phyloP scores from a whole-genome alignment of 208 protist species.

The Crithidia bombi region DNA sequence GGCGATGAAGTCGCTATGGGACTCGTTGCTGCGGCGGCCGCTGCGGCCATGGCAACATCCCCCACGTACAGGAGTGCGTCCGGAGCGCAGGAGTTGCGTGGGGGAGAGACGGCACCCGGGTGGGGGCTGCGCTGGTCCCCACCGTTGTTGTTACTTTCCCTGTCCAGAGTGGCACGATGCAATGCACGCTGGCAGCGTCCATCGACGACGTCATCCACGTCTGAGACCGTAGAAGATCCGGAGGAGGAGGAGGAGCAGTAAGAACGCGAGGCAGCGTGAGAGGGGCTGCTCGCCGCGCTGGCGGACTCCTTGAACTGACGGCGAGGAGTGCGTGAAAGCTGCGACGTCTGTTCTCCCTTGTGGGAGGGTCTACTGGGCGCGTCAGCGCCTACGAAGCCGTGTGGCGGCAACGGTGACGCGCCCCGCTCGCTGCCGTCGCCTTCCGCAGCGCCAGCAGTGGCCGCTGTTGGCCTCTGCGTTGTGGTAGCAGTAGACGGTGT shows the following conservation, averaged over 20 bases:
- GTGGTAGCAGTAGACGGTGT: not conserved
- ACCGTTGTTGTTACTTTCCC: not conserved
- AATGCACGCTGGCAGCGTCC: not conserved
- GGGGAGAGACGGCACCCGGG: conserved; percentile 7
- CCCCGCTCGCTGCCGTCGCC: not conserved
- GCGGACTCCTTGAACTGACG: not conserved
- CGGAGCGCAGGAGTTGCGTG: not conserved
- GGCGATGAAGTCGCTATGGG: not conserved
- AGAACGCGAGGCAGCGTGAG: not conserved
- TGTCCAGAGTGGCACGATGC: not conserved
- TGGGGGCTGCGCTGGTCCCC: not conserved
- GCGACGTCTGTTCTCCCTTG: not conserved
- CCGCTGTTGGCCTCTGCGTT: not conserved
- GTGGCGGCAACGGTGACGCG: not conserved
- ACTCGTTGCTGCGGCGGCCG: not conserved
- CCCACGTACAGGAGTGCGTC: not conserved
- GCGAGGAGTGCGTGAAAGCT: not conserved
- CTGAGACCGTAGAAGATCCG: not conserved
- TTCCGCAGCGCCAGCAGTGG: not conserved
- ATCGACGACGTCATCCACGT: conserved; percentile 5
- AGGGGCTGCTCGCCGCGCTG: not conserved
- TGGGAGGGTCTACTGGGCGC: not conserved
- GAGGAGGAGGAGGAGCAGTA: not conserved
- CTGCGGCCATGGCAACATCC: not conserved
- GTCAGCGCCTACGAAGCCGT: not conserved